Base-by-base conservation (phyloP, 345 rosid species). In the Rhodomyrtus tomentosa region DNA sequence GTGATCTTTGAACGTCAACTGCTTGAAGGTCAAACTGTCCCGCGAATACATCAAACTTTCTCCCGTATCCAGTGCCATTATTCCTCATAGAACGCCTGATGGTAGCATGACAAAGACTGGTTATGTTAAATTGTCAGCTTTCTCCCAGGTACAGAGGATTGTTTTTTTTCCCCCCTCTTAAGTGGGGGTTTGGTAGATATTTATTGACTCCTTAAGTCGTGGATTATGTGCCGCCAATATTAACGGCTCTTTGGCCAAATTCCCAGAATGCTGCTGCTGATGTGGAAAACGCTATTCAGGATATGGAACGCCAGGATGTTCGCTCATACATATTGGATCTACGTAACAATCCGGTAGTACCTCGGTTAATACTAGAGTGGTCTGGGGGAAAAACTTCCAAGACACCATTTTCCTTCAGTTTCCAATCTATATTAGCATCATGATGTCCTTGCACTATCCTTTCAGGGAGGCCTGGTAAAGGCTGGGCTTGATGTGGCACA, bases 401-500 rank as follows among this genome's bases (percentile, higher is more conserved):
- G 68, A 16, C 76, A 54, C 20, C 32, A 40, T 45, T 52, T 83
- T 36, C 79, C 40, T 36, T 68, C 36, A 36, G 79, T 68, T 68
- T 68, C 14, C 2, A 0, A 68, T 36, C 25, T 36, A 9, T 68
- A 68, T 36, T 18, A 68, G 25, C 16, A 25, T 36, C 79, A 36
- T 21, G 2, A 36, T 18, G 79, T 36, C 45, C 79, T 68, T 18
- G 79, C 79, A 36, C 79, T 36, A 68, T 86, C 16, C 56, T 73
- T 83, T 87, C 88, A 96, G 97, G 99, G 99, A 38, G 99, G 98
- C 80, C 87, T 96, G 84, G 99, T 96, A 85, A 95, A 90, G 92
- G 96, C 92, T 42, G 97, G 99, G 82, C 96, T 96, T 14, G 99
- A 96, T 87, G 96, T 95, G 84, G 99, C 98, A 29, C 95, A 92